Evolutionary conservation across 495 filamentous ascomycete species (phyloP), one percentile per base, ranked within the genome.

Genomic region (Bathelium albidoporum): DNA sequence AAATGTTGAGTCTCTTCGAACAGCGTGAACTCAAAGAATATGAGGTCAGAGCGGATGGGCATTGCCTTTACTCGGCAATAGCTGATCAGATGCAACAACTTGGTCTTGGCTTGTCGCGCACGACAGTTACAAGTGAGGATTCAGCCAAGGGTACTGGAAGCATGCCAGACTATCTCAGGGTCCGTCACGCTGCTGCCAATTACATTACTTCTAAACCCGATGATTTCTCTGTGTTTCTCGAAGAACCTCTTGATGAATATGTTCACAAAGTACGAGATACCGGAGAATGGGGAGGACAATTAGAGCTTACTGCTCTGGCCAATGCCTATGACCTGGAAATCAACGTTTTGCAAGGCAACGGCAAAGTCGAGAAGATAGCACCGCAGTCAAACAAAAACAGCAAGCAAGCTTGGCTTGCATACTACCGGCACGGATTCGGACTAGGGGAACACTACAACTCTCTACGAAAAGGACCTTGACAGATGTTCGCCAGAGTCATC

Each of bases 361-460:
- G 92, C 7, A 73, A 80, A 10, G 83, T 90, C 26, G 89, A 95
- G 74, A 88, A 82, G 61, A 89, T 97, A 45, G 81, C 80, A 62
- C 80, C 83, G 60, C 76, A 68, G 14, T 77, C 74, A 0, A 73
- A 74, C 24, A 67, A 66, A 31, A 65, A 65, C 20, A 75, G 76
- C 62, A 79, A 81, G 43, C 77, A 80, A 65, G 79, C 97, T 32
- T 98, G 94, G 94, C 75, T 98, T 74, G 92, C 90, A 26, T 98
- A 97, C 75, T 97, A 97, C 75, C 79, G 88, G 65, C 91, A 97
- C 77, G 85, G 86, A 60, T 97, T 90, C 77, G 91, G 91, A 1
- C 77, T 97, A 20, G 94, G 94, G 14, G 93, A 97, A 79, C 94
- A 98, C 77, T 98, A 97, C 76, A 98, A 97, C 71, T 95, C 92